These are phyloP conservation scores for Trichoderma polysporum DNA, from an alignment of 2,329 filamentous ascomycete species.

Conservation along the genomic window DNA sequence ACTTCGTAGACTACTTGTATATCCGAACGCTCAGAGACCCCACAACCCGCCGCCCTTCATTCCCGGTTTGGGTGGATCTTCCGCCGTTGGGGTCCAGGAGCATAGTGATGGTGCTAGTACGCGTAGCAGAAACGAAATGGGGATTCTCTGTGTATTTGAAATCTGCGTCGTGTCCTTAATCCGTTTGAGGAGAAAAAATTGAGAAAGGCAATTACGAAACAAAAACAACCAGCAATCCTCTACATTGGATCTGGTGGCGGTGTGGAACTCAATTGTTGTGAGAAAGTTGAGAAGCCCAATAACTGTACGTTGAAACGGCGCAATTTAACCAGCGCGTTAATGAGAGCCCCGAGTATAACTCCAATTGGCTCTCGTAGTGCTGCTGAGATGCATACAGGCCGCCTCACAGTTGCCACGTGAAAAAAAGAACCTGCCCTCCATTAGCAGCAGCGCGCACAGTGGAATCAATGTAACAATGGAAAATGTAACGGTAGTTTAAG, in stretches of 20 bases:
- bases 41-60: background rate
- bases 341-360: background rate
- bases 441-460: background rate
- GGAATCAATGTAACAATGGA: background rate
- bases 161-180: background rate
- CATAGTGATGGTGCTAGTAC: background rate
- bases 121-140: background rate
- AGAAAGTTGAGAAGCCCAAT: background rate
- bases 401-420: background rate
- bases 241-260: background rate
- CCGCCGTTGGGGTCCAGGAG: background rate
- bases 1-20: no score
- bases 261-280: background rate
- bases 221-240: background rate
- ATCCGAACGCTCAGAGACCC: background rate
- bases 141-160: background rate
- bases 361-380: background rate
- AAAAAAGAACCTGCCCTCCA: background rate
- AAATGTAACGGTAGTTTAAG: background rate
- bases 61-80: background rate
- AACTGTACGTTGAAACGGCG: background rate
- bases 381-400: background rate
- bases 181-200: background rate
- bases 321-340: background rate
- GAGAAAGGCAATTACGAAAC: background rate